Conservation (phyloP, 2,329 filamentous ascomycete species). For the Huntiella savannae region DNA sequence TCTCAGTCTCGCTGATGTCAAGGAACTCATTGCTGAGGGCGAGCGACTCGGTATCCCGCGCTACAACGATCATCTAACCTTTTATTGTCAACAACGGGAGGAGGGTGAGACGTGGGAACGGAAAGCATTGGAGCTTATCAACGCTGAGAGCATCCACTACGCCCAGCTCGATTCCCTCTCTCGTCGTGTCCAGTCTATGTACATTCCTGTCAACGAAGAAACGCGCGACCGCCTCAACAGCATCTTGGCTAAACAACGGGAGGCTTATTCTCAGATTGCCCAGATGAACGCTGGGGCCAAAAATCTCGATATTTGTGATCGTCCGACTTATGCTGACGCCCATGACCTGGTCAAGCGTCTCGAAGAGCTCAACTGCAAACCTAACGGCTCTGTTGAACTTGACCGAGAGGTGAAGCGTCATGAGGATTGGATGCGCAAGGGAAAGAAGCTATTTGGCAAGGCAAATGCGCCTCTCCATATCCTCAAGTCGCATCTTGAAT, state of each 20-base stretch:
- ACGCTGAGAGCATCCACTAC: constrained; percentile 82
- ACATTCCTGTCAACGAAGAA: constrained; percentile 62
- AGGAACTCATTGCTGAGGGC: constrained; percentile 59
- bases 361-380: constrained; percentile 81
- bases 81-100: constrained; percentile 55
- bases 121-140: constrained; percentile 81
- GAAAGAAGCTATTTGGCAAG: constrained; percentile 95
- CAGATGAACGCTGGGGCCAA: constrained; percentile 63
- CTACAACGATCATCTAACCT: constrained; percentile 60
- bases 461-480: constrained; percentile 95
- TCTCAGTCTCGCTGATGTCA: constrained; percentile 60
- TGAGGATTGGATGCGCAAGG: constrained; percentile 97
- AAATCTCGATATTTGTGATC: constrained; percentile 52
- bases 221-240: constrained; percentile 72
- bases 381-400: constrained; percentile 72
- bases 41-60: constrained; percentile 57
- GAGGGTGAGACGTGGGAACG: constrained; percentile 77
- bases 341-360: constrained; percentile 73
- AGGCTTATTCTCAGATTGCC: constrained; percentile 75
- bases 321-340: constrained; percentile 80
- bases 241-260: constrained; percentile 86
- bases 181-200: constrained; percentile 50
- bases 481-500: constrained; percentile 81
- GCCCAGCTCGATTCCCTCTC: constrained; percentile 86
- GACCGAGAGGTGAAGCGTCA: constrained; percentile 89